Evolutionary conservation across 192 early-diverging fungal genomes (phyloP).

Genomic region (Phlyctochytrium bullatum): DNA sequence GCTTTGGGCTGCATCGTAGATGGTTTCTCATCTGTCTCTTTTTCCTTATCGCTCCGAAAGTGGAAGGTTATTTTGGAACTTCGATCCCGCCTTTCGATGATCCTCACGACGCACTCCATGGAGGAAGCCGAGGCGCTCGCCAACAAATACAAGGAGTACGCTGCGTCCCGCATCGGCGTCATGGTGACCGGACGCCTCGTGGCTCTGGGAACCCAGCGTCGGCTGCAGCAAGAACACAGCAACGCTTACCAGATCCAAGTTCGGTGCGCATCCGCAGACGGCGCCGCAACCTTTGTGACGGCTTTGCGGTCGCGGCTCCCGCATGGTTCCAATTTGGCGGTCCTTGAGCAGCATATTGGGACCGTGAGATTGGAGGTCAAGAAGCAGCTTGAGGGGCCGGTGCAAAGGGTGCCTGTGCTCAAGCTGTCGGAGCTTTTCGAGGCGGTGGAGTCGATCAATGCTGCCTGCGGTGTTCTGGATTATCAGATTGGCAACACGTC

Average conservation of each 20-base stretch:
- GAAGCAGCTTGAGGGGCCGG: neutral
- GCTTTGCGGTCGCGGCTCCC: neutral
- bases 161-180: constrained; percentile 30
- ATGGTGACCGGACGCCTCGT: constrained; percentile 25
- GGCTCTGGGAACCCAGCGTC: constrained; percentile 36
- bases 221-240: constrained; percentile 65
- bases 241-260: constrained; percentile 38
- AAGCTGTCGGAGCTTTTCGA: constrained; percentile 55
- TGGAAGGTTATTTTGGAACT: constrained; percentile 28
- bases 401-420: too few relatives aligned
- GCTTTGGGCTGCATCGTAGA: too few relatives aligned
- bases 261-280: neutral
- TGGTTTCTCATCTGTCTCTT: too few relatives aligned
- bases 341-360: neutral
- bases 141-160: neutral
- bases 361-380: constrained; percentile 6
- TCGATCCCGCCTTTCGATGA: constrained; percentile 15
- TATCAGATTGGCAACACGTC: constrained; percentile 28
- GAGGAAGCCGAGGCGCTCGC: constrained; percentile 36
- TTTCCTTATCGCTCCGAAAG: neutral
- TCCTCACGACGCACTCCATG: constrained; percentile 41
- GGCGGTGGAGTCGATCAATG: constrained; percentile 52
- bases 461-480: constrained; percentile 56
- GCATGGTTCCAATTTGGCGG: neutral
- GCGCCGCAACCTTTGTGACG: neutral